Evolutionary conservation across 805 yeast genomes (phyloP), one percentile per base, ranked within the genome.

Genomic region (Henningerozyma blattae): DNA sequence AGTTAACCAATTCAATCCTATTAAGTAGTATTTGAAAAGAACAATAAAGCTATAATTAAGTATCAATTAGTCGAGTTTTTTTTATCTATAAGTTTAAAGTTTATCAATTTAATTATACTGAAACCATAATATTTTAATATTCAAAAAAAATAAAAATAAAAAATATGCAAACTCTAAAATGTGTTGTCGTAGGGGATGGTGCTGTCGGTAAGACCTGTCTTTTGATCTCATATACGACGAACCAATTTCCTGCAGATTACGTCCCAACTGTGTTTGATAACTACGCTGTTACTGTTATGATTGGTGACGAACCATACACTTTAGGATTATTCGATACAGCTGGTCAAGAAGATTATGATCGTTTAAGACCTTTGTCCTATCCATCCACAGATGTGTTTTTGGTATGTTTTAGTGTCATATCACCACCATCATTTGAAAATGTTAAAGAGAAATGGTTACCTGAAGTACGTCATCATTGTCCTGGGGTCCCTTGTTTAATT

Each of bases 121-220:
- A n/a, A n/a, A n/a, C n/a, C n/a, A n/a, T n/a, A n/a, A n/a, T n/a
- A n/a, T n/a, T n/a, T n/a, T n/a, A n/a, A n/a, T n/a, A n/a, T n/a
- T n/a, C n/a, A n/a, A n/a, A n/a, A n/a, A n/a, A 29, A 4, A 30
- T 9, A 30, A 28, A 28, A 22, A 37, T 15, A 32, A 24, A 27
- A 31, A 22, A 31, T 24, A 65, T 65, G 71, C 69, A 65, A 51
- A 65, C 71, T 32, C 59, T 82, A 59, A 89, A 89, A 64, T 91
- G 97, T 70, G 97, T 91, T 45, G 96, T 89, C 45, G 97, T 91
- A 36, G 98, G 98, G 45, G 98, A 91, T 65, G 98, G 98, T 83
- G 97, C 97, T 48, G 97, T 91, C 43, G 98, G 98, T 50, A 89
- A 86, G 70, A 89, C 97, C 15, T 89, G 97, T 65, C 74, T 91